phyloP scores from a whole-genome alignment of 495 filamentous ascomycete genomes.

The Xylaria telfairii region DNA sequence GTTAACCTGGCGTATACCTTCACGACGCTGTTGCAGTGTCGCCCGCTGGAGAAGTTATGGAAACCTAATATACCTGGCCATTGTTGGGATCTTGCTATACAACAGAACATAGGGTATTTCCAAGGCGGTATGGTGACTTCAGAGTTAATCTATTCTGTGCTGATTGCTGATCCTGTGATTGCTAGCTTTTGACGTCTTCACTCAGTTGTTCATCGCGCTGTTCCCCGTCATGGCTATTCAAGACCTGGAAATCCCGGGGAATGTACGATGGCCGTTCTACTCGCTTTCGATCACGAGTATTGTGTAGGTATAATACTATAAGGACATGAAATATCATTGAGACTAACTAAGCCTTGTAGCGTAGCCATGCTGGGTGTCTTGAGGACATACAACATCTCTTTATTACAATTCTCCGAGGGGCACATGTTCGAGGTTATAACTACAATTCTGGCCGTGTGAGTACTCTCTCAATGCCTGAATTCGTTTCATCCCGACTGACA shows the following conservation, averaged over 20 bases:
- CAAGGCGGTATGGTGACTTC: slow-evolving; percentile 40
- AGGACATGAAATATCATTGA: neutral
- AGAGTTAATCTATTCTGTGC: neutral
- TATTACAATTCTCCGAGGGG: slow-evolving; percentile 28
- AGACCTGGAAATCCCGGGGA: slow-evolving; percentile 35
- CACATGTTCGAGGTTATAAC: slow-evolving; percentile 41
- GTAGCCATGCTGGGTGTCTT: slow-evolving; percentile 42
- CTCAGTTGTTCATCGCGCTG: slow-evolving; percentile 45
- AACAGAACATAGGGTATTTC: slow-evolving; percentile 45
- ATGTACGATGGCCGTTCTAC: slow-evolving; percentile 43
- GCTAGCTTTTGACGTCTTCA: slow-evolving; percentile 44
- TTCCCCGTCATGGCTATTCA: slow-evolving; percentile 41
- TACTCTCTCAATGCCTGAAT: neutral
- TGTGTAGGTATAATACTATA: slow-evolving; percentile 28
- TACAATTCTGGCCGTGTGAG: slow-evolving; percentile 42
- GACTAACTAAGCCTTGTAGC: slow-evolving; percentile 23
- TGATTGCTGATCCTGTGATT: neutral
- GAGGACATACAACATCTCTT: slow-evolving; percentile 40
- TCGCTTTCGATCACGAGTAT: slow-evolving; percentile 37
- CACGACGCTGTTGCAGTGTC: slow-evolving; percentile 44
- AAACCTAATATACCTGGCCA: slow-evolving; percentile 32
- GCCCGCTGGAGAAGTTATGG: slow-evolving; percentile 47
- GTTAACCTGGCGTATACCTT: slow-evolving; percentile 43
- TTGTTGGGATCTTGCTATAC: slow-evolving; percentile 42
- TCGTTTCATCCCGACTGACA: neutral